Evolutionary conservation across 805 yeast genomes (phyloP), one percentile per base, ranked within the genome.

Genomic region (Candida stauntonica): DNA sequence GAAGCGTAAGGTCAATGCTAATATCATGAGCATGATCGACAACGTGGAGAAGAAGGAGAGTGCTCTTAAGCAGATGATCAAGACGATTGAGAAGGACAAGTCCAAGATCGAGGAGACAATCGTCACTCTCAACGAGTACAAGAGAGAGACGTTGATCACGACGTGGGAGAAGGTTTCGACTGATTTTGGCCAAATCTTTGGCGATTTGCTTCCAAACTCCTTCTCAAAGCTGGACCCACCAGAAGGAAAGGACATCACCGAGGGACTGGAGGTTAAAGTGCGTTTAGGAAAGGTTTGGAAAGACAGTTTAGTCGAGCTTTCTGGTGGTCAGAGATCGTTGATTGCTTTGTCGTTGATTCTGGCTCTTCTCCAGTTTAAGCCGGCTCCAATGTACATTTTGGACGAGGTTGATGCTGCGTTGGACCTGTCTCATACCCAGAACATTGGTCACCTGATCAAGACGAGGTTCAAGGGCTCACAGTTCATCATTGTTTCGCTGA

Each of bases 341-440:
- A 86, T 91, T 47, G 99, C 99, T 0, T 66, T 93, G 40, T 86
- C 98, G 3, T 68, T 91, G 51, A 93, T 93, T 51, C 74, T 91
- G 78, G 96, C 98, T 0, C 68, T 93, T 44, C 67, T 93, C 35
- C 95, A 88, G 60, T 91, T 85, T 68, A 86, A 88, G 60, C 99
- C 99, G 5, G 99, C 99, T 2, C 99, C 99, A 7, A 86, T 93
- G 95, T 93, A 93, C 57, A 91, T 93, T 50, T 67, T 93, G 41
- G 99, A 93, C 63, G 99, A 93, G 64, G 97, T 93, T 27, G 99
- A 93, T 66, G 99, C 99, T 1, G 99, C 99, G 1, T 72, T 93
- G 48, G 99, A 93, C 69, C 73, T 91, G 47, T 86, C 94, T 42
- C 99, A 93, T 58, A 93, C 99, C 1, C 98, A 93, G 61, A 93